A percentile compares a stretch with the other conserved stretches of the same genome.
These are phyloP conservation scores for Tephrocybe sp. DNA, from an alignment of 768 basidiomycete species.

Conservation along the genomic window DNA sequence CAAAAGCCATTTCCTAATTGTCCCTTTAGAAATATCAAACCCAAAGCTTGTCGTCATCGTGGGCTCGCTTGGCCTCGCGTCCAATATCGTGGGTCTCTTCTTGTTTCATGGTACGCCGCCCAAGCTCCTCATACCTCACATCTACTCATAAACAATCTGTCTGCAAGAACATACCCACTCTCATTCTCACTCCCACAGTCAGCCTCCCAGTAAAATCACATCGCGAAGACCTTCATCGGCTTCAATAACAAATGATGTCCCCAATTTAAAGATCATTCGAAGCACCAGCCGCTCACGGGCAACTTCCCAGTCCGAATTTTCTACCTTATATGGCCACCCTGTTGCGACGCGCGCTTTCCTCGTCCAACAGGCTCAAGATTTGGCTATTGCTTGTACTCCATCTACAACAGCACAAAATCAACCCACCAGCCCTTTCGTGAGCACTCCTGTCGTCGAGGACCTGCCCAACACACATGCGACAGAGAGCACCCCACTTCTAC, in stretches of 20 bases:
- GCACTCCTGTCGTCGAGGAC: conserved; percentile 12
- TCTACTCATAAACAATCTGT: conserved; percentile 1
- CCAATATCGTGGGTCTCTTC: conserved; percentile 91
- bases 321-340: conserved; percentile 72
- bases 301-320: conserved; percentile 34
- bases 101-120: conserved; percentile 81
- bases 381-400: conserved; percentile 56
- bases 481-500: conserved; percentile 49
- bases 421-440: conserved; percentile 6
- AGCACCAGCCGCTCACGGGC: conserved; percentile 27
- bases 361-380: conserved; percentile 82
- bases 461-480: conserved; percentile 12
- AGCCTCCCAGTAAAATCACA: conserved; percentile 34
- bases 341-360: conserved; percentile 69
- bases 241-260: conserved; percentile 22
- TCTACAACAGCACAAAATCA: conserved; percentile 32
- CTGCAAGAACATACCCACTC: conserved; percentile 64
- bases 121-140: neutral
- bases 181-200: conserved; percentile 52
- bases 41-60: conserved; percentile 88
- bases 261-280: conserved; percentile 26
- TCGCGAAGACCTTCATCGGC: conserved; percentile 16
- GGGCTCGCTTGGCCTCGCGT: conserved; percentile 82
- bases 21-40: conserved; percentile 73
- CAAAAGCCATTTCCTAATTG: conserved; percentile 9